phyloP scores from a whole-genome alignment of 78 protist species.

The Tieghemostelium lacteum region DNA sequence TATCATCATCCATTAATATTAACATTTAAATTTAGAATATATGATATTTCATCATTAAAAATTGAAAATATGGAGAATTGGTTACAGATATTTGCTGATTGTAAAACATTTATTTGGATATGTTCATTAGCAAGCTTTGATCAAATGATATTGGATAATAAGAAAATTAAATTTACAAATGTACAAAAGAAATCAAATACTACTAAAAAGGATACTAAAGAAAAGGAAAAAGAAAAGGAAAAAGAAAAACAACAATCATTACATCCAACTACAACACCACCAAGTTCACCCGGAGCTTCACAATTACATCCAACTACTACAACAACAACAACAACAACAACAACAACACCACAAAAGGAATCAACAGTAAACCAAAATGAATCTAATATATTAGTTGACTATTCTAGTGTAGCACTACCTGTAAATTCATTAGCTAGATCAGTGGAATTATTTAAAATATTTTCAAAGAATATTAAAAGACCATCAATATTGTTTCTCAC shows the following conservation, averaged over 20 bases:
- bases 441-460: slow-evolving; percentile 19
- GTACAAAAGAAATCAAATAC: background rate
- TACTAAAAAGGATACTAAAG: background rate
- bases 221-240: background rate
- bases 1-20: background rate
- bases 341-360: background rate
- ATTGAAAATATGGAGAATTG: slow-evolving; percentile 43
- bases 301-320: background rate
- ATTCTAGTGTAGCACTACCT: background rate
- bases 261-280: background rate
- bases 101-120: slow-evolving; percentile 54
- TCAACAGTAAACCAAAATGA: background rate
- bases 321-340: too few species aligned
- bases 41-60: slow-evolving; percentile 39
- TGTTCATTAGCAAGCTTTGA: slow-evolving; percentile 70
- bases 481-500: slow-evolving; percentile 55
- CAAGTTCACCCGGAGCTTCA: background rate
- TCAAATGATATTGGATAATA: background rate
- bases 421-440: slow-evolving; percentile 21
- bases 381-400: slow-evolving; percentile 17
- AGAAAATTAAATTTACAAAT: background rate
- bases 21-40: slow-evolving; percentile 14
- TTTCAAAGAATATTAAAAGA: slow-evolving; percentile 12
- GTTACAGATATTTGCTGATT: slow-evolving; percentile 48
- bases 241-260: background rate